Evolutionary conservation across 495 filamentous ascomycete species (phyloP).

Genomic region (Penicillium parvum): DNA sequence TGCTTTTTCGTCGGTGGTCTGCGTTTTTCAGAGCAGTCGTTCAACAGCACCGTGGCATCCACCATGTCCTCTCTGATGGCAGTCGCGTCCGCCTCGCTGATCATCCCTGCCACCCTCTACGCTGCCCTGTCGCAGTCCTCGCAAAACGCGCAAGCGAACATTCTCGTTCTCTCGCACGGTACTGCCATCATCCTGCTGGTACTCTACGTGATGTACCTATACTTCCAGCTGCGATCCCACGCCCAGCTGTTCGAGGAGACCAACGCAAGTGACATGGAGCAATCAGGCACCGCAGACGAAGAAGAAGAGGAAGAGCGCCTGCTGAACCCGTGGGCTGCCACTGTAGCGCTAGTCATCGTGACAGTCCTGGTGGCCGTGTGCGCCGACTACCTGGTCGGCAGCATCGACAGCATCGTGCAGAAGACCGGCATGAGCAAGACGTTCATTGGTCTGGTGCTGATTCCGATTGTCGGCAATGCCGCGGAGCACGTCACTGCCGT

Average conservation of each 20-base stretch:
- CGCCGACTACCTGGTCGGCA: constrained; percentile 89
- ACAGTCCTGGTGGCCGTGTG: constrained; percentile 85
- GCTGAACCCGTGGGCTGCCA: constrained; percentile 68
- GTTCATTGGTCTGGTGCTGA: constrained; percentile 91
- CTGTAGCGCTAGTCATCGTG: constrained; percentile 63
- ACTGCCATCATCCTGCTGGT: constrained; percentile 85
- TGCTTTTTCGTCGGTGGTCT: constrained; percentile 92
- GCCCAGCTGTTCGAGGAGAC: constrained; percentile 72
- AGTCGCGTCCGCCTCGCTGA: constrained; percentile 82
- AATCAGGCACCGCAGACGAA: constrained; percentile 31
- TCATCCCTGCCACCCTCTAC: constrained; percentile 84
- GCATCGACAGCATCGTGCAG: constrained; percentile 83
- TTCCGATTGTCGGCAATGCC: constrained; percentile 96
- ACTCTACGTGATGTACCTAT: constrained; percentile 86
- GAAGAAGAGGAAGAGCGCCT: constrained; percentile 56
- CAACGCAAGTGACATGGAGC: constrained; percentile 33
- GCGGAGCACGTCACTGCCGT: constrained; percentile 96
- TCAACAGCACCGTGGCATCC: constrained; percentile 84
- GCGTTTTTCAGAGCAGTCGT: constrained; percentile 60
- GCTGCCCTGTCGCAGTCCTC: constrained; percentile 42
- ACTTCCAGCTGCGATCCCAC: constrained; percentile 86
- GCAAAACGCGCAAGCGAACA: constrained; percentile 40
- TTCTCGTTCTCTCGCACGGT: constrained; percentile 81
- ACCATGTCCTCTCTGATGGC: constrained; percentile 97
- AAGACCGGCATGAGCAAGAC: constrained; percentile 86